These are phyloP conservation scores for Venturia pyrina DNA, from an alignment of 2,329 filamentous ascomycete species.

Conservation along the genomic window DNA sequence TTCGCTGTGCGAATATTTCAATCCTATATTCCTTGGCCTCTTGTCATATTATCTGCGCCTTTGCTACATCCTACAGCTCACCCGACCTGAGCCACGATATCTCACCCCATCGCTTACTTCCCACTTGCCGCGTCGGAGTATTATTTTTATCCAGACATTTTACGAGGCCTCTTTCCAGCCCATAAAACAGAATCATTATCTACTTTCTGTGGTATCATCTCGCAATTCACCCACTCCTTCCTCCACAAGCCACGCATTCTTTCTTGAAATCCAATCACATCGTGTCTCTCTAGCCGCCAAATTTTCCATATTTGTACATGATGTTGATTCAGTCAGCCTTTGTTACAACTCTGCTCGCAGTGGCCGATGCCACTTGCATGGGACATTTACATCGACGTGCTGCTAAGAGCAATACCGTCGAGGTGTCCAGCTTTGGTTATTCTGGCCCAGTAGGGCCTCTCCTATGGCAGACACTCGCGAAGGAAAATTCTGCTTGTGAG, in stretches of 20 bases:
- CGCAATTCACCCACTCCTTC: background rate
- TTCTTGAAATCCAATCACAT: background rate
- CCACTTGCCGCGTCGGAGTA: background rate
- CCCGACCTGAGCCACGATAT: constrained; percentile 3
- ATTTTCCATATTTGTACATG: background rate
- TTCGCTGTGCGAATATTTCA: background rate
- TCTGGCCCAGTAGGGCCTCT: constrained; percentile 36
- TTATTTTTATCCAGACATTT: background rate
- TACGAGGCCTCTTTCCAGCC: background rate
- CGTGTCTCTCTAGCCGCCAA: background rate
- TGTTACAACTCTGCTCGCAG: constrained; percentile 1
- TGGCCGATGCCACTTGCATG: constrained; percentile 28
- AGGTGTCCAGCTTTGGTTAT: constrained; percentile 32
- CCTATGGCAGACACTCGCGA: constrained; percentile 41
- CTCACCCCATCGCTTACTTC: background rate
- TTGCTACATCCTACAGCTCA: background rate
- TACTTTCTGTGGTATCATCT: background rate
- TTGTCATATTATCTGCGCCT: background rate
- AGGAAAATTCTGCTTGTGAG: constrained; percentile 38
- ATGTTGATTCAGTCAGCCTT: background rate
- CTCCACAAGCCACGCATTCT: background rate
- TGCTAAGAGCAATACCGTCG: constrained; percentile 19
- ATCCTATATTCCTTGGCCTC: background rate
- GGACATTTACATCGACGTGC: constrained; percentile 25
- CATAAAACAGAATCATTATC: background rate